A percentile compares a stretch with the other conserved stretches of the same genome.
These are phyloP conservation scores for Solanum neorickii DNA, from an alignment of 257 asterid genomes.

Conservation along the genomic window DNA sequence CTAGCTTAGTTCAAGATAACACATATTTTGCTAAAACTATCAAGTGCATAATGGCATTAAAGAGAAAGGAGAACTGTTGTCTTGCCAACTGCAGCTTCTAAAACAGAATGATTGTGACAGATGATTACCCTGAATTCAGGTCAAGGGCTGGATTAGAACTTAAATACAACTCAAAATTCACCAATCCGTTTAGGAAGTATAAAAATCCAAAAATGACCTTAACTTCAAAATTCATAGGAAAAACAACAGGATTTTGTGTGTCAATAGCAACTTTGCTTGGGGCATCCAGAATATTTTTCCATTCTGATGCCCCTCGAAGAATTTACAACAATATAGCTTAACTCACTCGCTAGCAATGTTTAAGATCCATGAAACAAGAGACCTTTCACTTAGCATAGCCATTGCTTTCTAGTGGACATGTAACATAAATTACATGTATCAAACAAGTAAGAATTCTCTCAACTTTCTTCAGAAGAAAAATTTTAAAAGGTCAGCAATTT, in stretches of 20 bases:
- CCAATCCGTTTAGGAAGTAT: not conserved
- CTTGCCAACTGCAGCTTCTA: conserved; percentile 3
- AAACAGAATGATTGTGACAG: not conserved
- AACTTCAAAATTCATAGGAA: not conserved
- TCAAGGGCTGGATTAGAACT: not conserved
- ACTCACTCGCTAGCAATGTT: not conserved
- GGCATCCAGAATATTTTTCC: not conserved
- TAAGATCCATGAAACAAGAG: not conserved
- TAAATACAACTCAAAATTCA: not conserved
- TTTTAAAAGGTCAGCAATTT: not conserved
- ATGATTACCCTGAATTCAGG: not conserved
- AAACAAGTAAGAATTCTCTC: not conserved
- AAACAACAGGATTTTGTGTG: not conserved
- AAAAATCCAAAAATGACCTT: not conserved
- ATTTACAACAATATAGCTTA: not conserved
- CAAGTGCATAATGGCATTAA: conserved; percentile 1
- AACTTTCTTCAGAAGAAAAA: not conserved
- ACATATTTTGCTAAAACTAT: conserved; percentile 5
- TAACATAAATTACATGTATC: not conserved
- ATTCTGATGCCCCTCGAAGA: not conserved
- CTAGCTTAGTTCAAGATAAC: not conserved
- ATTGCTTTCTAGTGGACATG: not conserved
- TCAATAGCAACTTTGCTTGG: not conserved
- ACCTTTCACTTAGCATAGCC: not conserved
- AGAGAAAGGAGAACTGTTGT: conserved; percentile 4